Base-by-base conservation (phyloP, 2,329 filamentous ascomycete species). In the Talaromyces islandicus region DNA sequence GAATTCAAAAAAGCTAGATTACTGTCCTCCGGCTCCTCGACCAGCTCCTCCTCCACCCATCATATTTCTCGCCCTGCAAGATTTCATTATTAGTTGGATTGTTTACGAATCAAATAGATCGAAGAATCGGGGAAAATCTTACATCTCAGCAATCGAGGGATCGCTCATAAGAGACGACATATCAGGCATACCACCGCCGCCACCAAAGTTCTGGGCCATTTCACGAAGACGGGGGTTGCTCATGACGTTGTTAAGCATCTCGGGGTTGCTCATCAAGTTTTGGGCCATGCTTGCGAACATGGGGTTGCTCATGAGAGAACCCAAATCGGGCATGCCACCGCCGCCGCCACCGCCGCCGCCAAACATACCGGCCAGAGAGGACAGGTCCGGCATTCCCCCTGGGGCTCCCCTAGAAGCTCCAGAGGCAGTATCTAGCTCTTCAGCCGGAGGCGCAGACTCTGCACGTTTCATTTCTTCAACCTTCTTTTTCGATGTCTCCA, bases 211-310 rank as follows among this genome's bases (percentile, higher is more conserved):
- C 70, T 89, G 87, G 52, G 91, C 92, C 91, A 97, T 93, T 72
- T 95, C 86, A 60, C 90, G 84, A 63, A 97, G 79, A 63, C 88
- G 85, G 3, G 94, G 94, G 81, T 99, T 97, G 81, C 82, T 91
- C 92, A 99, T 96, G 61, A 99, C 78, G 74, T 92, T 94, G 73
- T 82, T 84, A 86, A 97, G 89, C 81, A 92, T 86, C 10, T 96
- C 90, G 0, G 94, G 94, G 79, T 99, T 97, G 78, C 87, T 91
- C 94, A 97, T 97, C 59, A 99, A 78, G 76, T 91, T 96, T 81
- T 97, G 91, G 4, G 94, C 94, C 92, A 97, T 97, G 78, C 85
- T 90, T 56, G 92, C 86, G 79, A 99, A 96, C 94, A 97, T 97
- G 59, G 94, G 94, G 80, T 97, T 99, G 81, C 82, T 92, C 92